Conservation (phyloP, 257 asterid species). For the Solanum clarkiae region DNA sequence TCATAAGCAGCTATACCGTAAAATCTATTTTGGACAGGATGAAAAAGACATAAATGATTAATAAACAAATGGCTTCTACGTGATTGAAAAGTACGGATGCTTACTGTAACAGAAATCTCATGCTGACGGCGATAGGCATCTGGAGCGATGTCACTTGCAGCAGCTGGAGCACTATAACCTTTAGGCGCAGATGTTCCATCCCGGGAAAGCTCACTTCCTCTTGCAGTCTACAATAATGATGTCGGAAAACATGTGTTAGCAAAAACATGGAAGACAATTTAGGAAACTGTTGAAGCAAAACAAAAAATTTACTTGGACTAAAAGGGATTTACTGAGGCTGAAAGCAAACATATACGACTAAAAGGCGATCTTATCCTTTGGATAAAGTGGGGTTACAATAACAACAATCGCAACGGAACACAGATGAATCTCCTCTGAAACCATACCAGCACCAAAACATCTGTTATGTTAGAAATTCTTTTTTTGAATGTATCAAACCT, state of each 20-base stretch:
- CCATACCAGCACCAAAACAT: not conserved
- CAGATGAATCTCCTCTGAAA: not conserved
- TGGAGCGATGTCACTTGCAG: constrained; percentile 37
- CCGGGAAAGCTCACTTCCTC: constrained; percentile 30
- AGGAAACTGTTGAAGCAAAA: not conserved
- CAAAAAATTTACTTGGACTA: not conserved
- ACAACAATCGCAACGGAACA: not conserved
- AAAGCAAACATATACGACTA: not conserved
- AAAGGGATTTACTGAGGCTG: not conserved
- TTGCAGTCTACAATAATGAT: constrained; percentile 28
- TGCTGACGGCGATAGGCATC: constrained; percentile 65
- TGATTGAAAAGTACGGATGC: constrained; percentile 9
- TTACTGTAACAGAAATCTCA: constrained; percentile 78
- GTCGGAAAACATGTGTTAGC: not conserved
- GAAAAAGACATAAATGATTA: not conserved
- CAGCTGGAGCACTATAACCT: constrained; percentile 19
- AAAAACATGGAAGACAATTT: not conserved
- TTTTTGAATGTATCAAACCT: not conserved
- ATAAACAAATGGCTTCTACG: not conserved
- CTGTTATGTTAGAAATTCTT: not conserved
- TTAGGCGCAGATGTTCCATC: constrained; percentile 23
- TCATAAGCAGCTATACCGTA: not conserved
- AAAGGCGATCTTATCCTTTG: not conserved
- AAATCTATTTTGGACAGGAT: not conserved
- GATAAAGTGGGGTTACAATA: not conserved